Base-by-base conservation (phyloP, 2,329 filamentous ascomycete genomes). In the Hymenoscyphus albidus region DNA sequence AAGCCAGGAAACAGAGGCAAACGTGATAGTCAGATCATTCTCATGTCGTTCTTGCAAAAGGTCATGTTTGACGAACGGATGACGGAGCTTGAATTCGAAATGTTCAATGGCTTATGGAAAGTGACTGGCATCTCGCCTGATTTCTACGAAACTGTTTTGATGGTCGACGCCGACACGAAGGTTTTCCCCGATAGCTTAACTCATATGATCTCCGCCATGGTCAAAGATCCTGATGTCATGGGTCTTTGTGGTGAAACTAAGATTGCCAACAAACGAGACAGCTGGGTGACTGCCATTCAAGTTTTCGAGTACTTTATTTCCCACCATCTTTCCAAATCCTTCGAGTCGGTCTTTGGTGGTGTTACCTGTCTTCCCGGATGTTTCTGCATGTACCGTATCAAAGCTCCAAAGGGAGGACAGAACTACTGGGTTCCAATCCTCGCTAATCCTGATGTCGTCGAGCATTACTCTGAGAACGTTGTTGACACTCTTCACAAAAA, bases 351-450 rank as follows among this genome's bases (percentile, higher is more conserved):
- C 70, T 99, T 99, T 78, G 95, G 95, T 79, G 95, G 95, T 90
- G 95, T 99, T 67, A 99, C 95, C 69, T 99, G 95, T 83, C 83
- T 99, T 71, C 95, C 95, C 16, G 95, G 95, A 69, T 99, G 95
- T 83, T 99, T 99, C 88, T 97, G 93, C 84, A 99, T 99, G 96
- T 99, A 99, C 82, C 91, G 95, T 74, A 98, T 99, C 85, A 99
- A 99, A 80, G 91, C 95, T 38, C 96, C 95, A 66, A 99, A 99
- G 81, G 95, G 95, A 70, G 94, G 91, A 32, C 93, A 98, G 77
- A 98, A 99, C 81, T 99, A 98, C 80, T 99, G 95, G 95, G 95
- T 99, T 31, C 95, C 95, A 7, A 98, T 99, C 74, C 85, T 99
- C 69, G 95, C 95, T 71, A 99, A 99, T 77, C 96, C 96, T 2